Percentiles rank a stretch among this genome's conserved stretches.
These are phyloP conservation scores for Geosmithia flava DNA, from an alignment of 2,329 filamentous ascomycete species.

Conservation along the genomic window DNA sequence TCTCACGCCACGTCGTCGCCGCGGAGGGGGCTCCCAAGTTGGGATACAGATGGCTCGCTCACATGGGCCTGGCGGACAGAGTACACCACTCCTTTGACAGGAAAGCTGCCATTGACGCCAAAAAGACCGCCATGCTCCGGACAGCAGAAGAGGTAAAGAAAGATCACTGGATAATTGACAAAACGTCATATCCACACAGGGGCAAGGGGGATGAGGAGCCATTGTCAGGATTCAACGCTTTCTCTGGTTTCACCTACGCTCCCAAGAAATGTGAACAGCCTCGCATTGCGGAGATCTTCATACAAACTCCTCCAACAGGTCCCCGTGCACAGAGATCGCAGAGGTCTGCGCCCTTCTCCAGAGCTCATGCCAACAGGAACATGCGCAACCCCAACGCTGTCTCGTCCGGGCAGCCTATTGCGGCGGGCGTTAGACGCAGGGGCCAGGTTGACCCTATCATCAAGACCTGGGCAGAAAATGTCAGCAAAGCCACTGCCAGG, in stretches of 20 bases:
- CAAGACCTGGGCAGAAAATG: not conserved
- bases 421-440: not conserved
- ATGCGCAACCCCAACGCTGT: not conserved
- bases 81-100: not conserved
- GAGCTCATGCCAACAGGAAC: not conserved
- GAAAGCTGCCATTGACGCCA: not conserved
- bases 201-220: not conserved
- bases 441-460: not conserved
- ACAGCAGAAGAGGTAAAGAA: not conserved
- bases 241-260: not conserved
- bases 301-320: not conserved
- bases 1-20: not conserved
- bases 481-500: not conserved
- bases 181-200: not conserved
- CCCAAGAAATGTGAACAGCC: not conserved
- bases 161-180: not conserved
- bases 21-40: not conserved
- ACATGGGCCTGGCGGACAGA: not conserved
- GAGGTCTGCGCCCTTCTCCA: not conserved
- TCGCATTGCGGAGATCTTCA: not conserved
- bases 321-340: not conserved
- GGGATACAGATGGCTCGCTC: constrained; percentile 1
- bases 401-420: not conserved
- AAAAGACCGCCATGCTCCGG: not conserved
- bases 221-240: not conserved